Base-by-base conservation (phyloP, 257 asterid genomes). In the Cinchona pubescens region DNA sequence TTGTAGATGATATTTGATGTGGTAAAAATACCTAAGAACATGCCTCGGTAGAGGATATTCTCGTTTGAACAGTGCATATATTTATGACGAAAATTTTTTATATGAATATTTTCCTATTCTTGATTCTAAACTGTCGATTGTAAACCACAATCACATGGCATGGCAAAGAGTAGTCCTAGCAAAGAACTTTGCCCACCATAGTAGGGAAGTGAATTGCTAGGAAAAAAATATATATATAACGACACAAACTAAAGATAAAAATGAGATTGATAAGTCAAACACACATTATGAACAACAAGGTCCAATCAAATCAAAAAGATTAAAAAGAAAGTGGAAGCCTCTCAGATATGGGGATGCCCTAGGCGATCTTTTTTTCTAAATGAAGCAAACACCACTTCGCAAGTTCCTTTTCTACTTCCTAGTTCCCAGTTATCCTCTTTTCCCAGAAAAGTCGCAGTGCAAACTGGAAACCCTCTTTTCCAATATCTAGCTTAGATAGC, bases 231-330 rank as follows among this genome's bases (percentile, higher is more conserved):
- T 69, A 51, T 16, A n/a, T 61, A 25, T 23, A 18, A 29, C 71
- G 73, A 61, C 71, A 64, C 29, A 27, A 69, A 53, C 38, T 14
- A 48, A 2, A 72, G 46, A 72, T 64, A 16, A 75, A 76, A 80
- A 72, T 72, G 65, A 49, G 45, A 77, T 76, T 77, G 84, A 71
- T 75, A 69, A 69, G 81, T 85, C 82, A 72, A 53, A 29, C 27
- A 61, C 43, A 38, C 75, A 71, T 71, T 45, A 58, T 64, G 71
- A 38, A 37, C 16, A n/a, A 56, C 43, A 59, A 51, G 46, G 86
- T 73, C 80, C 71, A 78, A 83, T 85, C 86, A 82, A 83, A 85
- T 83, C 82, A 74, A 23, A 15, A 49, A 48, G 67, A 27, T 65
- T 25, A 30, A 7, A 51, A 25, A 23, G 56, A 14, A 56, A 65